phyloP scores from a whole-genome alignment of 2,329 filamentous ascomycete genomes.

The Cladophialophora bantiana region DNA sequence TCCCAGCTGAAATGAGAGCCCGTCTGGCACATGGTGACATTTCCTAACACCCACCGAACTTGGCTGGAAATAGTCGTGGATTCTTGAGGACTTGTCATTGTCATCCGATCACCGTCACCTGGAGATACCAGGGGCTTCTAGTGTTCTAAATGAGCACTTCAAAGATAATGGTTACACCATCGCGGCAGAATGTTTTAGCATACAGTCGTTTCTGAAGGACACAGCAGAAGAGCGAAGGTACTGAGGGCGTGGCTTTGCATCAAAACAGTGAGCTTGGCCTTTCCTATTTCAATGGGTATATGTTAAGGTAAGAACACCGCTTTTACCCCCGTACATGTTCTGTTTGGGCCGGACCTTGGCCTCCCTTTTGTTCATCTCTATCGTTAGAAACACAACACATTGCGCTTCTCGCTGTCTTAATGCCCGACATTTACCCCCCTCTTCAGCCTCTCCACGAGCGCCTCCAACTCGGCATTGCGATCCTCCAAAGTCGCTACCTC shows the following conservation, averaged over 20 bases:
- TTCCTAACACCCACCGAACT: neutral
- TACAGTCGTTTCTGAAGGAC: neutral
- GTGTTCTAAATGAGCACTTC: neutral
- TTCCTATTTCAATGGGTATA: neutral
- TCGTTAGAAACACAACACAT: neutral
- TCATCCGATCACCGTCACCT: neutral
- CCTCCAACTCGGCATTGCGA: slow-evolving; percentile 48
- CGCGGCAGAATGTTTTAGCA: neutral
- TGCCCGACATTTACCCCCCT: slow-evolving; percentile 44
- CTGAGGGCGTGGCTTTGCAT: neutral
- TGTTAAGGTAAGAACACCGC: neutral
- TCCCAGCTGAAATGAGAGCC: neutral
- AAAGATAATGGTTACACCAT: neutral
- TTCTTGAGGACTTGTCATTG: neutral
- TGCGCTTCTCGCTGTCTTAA: neutral
- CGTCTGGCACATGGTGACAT: neutral
- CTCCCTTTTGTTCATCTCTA: neutral
- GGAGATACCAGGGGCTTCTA: neutral
- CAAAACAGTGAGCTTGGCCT: slow-evolving; percentile 1
- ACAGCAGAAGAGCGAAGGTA: neutral
- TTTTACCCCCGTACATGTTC: neutral
- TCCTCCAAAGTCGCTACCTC: slow-evolving; percentile 51
- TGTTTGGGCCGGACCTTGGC: neutral
- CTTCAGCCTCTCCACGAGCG: slow-evolving; percentile 53
- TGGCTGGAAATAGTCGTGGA: neutral